phyloP scores from a whole-genome alignment of 768 basidiomycete genomes.

The Polyporus arcularius region DNA sequence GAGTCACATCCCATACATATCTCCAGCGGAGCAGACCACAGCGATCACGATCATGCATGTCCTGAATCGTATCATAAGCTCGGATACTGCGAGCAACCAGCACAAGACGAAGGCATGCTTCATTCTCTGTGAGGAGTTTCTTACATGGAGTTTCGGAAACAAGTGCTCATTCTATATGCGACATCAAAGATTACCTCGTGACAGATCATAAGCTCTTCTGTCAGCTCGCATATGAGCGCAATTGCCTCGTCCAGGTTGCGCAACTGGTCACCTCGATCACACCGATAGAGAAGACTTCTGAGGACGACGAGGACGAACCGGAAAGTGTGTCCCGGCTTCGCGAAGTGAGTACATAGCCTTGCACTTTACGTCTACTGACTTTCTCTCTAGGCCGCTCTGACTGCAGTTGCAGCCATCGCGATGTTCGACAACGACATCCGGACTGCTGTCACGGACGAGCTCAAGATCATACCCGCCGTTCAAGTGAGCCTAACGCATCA shows the following conservation, averaged over 20 bases:
- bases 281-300: slow-evolving; percentile 42
- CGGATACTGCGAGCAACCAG: slow-evolving; percentile 41
- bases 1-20: slow-evolving; percentile 14
- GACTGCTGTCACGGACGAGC: slow-evolving; percentile 60
- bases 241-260: slow-evolving; percentile 58
- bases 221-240: slow-evolving; percentile 68
- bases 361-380: background rate
- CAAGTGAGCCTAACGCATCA: slow-evolving; percentile 57
- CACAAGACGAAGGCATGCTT: slow-evolving; percentile 72
- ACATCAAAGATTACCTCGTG: slow-evolving; percentile 60
- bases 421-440: slow-evolving; percentile 76
- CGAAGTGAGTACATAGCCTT: slow-evolving; percentile 45
- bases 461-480: slow-evolving; percentile 56
- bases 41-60: slow-evolving; percentile 69
- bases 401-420: slow-evolving; percentile 69
- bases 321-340: slow-evolving; percentile 58
- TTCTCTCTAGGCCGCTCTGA: slow-evolving; percentile 62
- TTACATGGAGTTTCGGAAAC: too few species aligned
- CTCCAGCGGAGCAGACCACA: slow-evolving; percentile 42
- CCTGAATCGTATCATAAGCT: slow-evolving; percentile 58
- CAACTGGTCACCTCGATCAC: slow-evolving; percentile 55
- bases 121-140: slow-evolving; percentile 56
- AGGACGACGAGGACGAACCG: slow-evolving; percentile 73
- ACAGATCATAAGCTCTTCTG: slow-evolving; percentile 70
- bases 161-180: background rate